These are phyloP conservation scores for Berkeleyomyces basicola DNA, from an alignment of 2,329 filamentous ascomycete species.

Conservation along the genomic window DNA sequence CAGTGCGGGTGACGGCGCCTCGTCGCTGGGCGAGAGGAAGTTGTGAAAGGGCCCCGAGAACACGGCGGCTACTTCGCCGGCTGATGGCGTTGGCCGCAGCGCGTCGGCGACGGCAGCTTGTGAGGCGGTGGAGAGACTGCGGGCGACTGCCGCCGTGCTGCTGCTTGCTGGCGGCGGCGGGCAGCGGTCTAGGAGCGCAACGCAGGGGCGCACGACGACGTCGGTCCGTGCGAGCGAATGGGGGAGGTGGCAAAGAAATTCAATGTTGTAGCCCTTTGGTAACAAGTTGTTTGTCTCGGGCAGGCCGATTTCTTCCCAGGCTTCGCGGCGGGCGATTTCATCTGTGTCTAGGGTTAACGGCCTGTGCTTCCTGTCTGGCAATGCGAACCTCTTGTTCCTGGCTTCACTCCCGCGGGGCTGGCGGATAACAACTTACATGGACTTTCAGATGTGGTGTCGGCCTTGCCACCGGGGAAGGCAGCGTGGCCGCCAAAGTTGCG, in stretches of 20 bases:
- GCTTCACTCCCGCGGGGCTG: neutral
- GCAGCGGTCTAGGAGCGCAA: constrained; percentile 58
- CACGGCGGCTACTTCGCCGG: constrained; percentile 81
- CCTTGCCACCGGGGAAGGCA: constrained; percentile 69
- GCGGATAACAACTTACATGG: constrained; percentile 30
- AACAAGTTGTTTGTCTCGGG: constrained; percentile 53
- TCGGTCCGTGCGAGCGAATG: constrained; percentile 57
- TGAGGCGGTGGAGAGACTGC: constrained; percentile 3
- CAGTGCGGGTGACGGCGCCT: constrained; percentile 20
- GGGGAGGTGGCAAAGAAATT: constrained; percentile 75
- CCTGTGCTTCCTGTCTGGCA: neutral
- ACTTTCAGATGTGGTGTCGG: constrained; percentile 39
- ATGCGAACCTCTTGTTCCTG: neutral
- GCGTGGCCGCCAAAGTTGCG: constrained; percentile 68
- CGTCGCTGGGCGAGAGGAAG: constrained; percentile 49
- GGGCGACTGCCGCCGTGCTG: constrained; percentile 6
- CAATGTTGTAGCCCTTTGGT: constrained; percentile 63
- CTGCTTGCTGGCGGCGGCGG: constrained; percentile 21
- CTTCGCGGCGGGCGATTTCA: constrained; percentile 76
- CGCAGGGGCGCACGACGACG: constrained; percentile 57
- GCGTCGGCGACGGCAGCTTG: constrained; percentile 25
- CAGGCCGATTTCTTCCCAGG: constrained; percentile 83
- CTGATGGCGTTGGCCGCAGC: constrained; percentile 67
- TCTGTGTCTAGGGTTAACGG: constrained; percentile 28
- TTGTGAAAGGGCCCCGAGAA: constrained; percentile 81